phyloP scores from a whole-genome alignment of 176 grass and related monocot species.

The Oryza punctata region DNA sequence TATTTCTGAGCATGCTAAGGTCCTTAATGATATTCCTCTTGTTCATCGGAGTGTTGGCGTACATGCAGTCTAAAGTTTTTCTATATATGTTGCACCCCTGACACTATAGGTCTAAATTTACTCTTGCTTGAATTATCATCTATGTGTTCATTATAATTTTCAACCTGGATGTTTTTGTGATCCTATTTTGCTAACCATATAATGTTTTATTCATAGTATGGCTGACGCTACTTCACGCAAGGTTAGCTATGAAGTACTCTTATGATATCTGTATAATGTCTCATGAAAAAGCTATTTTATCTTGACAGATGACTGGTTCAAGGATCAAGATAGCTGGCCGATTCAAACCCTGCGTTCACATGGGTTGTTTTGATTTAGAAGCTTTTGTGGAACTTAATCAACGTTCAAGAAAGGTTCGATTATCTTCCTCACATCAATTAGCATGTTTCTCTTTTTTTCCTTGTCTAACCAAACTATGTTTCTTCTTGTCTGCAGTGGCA shows the following conservation, averaged over 20 bases:
- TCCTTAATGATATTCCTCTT: constrained; percentile 28
- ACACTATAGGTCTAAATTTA: constrained; percentile 3
- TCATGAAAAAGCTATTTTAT: constrained; percentile 34
- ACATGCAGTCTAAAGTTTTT: constrained; percentile 1
- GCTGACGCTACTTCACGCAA: background rate
- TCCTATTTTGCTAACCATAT: constrained; percentile 6
- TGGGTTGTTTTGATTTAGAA: constrained; percentile 98
- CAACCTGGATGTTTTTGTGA: background rate
- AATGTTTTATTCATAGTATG: constrained; percentile 3
- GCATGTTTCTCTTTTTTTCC: background rate
- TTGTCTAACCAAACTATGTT: constrained; percentile 16
- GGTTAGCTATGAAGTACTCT: constrained; percentile 2
- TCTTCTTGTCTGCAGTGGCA: constrained; percentile 81
- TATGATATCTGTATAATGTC: constrained; percentile 14
- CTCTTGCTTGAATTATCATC: background rate
- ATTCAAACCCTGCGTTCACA: constrained; percentile 88
- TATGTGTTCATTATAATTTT: constrained; percentile 11
- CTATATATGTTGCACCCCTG: constrained; percentile 18
- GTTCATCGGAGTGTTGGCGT: constrained; percentile 9
- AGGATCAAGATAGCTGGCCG: constrained; percentile 85
- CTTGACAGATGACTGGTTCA: constrained; percentile 75
- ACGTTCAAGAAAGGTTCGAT: constrained; percentile 77
- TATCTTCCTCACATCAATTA: constrained; percentile 23
- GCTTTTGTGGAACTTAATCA: constrained; percentile 86
- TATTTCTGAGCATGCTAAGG: constrained; percentile 17